Evolutionary conservation across 257 asterid species (phyloP).

Genomic region (Scutellaria barbata): DNA sequence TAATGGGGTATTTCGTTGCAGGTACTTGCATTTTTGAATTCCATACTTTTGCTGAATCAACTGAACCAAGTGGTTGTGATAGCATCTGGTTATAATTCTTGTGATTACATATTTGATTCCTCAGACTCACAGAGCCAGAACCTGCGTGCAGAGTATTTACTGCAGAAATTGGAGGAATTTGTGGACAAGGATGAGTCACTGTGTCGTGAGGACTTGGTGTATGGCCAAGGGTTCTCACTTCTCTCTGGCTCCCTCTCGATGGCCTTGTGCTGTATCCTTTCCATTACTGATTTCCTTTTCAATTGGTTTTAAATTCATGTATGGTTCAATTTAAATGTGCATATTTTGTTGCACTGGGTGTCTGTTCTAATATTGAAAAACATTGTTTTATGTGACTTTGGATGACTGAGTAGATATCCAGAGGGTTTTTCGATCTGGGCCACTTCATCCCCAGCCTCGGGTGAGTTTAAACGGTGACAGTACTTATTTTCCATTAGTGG

Average conservation of each 20-base stretch:
- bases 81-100: constrained; percentile 79
- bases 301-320: neutral
- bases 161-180: constrained; percentile 75
- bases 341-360: constrained; percentile 9
- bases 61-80: constrained; percentile 87
- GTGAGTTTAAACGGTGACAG: constrained; percentile 49
- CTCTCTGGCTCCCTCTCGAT: constrained; percentile 92
- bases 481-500: neutral
- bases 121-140: constrained; percentile 51
- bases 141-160: constrained; percentile 69
- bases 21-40: constrained; percentile 85
- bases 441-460: constrained; percentile 92
- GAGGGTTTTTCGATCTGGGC: constrained; percentile 80
- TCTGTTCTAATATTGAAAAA: constrained; percentile 21
- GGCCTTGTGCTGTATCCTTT: constrained; percentile 97
- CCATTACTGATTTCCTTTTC: neutral
- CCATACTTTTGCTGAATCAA: constrained; percentile 72
- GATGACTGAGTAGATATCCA: constrained; percentile 67
- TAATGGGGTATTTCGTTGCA: constrained; percentile 32
- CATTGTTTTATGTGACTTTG: constrained; percentile 51
- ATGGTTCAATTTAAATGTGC: neutral
- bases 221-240: constrained; percentile 72
- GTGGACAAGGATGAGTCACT: constrained; percentile 68
- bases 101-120: constrained; percentile 79
- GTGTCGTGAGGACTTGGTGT: constrained; percentile 60